Conservation (phyloP, 768 basidiomycete species). For the Gyrodon lividus region DNA sequence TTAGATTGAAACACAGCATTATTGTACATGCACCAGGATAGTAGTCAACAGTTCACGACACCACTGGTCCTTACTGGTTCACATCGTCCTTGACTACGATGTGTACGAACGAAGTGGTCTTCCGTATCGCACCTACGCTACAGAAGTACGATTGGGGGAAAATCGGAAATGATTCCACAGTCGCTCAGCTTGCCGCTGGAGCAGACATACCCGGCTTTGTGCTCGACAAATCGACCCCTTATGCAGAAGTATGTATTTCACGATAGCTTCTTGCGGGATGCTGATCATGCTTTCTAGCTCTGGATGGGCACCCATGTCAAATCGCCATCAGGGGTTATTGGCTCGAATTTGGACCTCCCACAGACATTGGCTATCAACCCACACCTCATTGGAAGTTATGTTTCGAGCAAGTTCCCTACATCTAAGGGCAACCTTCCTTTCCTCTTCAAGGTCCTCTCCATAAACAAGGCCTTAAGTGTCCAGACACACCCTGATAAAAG, state of each 20-base stretch:
- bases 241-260: slow-evolving; percentile 77
- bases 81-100: slow-evolving; percentile 11
- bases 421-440: slow-evolving; percentile 77
- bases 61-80: neutral
- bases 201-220: slow-evolving; percentile 61
- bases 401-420: slow-evolving; percentile 56
- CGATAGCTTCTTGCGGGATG: neutral
- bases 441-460: slow-evolving; percentile 89
- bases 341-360: slow-evolving; percentile 49
- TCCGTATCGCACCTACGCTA: slow-evolving; percentile 79
- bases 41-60: neutral
- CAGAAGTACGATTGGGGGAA: slow-evolving; percentile 98
- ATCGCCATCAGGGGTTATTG: slow-evolving; percentile 55
- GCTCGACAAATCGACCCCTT: slow-evolving; percentile 71
- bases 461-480: slow-evolving; percentile 86
- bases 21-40: too few species aligned
- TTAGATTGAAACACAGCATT: too few species aligned
- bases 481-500: slow-evolving; percentile 90
- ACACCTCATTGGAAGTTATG: slow-evolving; percentile 60
- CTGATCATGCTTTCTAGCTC: slow-evolving; percentile 48
- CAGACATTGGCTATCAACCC: slow-evolving; percentile 65
- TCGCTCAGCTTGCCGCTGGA: slow-evolving; percentile 77
- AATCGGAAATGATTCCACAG: slow-evolving; percentile 74
- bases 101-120: slow-evolving; percentile 44
- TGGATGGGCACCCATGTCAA: slow-evolving; percentile 99